Evolutionary conservation across 495 filamentous ascomycete genomes (phyloP).

Genomic region (Clavariopsis aquatica): DNA sequence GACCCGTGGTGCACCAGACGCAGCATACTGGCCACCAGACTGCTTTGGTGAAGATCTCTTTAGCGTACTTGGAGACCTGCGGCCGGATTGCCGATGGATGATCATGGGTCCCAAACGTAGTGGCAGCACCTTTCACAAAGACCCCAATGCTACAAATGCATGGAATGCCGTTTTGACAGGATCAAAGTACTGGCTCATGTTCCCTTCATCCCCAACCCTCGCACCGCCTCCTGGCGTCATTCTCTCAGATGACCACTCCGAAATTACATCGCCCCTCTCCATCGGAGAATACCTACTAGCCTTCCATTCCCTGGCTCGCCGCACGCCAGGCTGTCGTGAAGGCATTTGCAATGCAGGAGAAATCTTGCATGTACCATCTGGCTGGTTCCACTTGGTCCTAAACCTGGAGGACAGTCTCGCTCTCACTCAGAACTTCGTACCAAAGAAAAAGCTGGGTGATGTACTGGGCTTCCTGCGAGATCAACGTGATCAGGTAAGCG

Average conservation of each 20-base stretch:
- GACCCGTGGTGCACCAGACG: constrained; percentile 46
- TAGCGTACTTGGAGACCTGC: constrained; percentile 71
- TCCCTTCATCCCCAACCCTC: constrained; percentile 64
- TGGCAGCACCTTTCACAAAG: constrained; percentile 95
- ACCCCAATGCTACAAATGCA: constrained; percentile 74
- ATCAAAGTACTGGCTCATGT: constrained; percentile 98
- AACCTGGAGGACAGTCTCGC: constrained; percentile 83
- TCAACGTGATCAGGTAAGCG: constrained; percentile 81
- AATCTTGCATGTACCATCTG: constrained; percentile 86
- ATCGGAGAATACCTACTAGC: constrained; percentile 94
- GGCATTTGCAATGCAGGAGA: constrained; percentile 86
- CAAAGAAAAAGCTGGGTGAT: constrained; percentile 68
- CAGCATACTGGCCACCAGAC: constrained; percentile 77
- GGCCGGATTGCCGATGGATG: constrained; percentile 89
- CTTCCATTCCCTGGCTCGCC: constrained; percentile 86
- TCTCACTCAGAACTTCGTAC: constrained; percentile 95
- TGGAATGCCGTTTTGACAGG: constrained; percentile 96
- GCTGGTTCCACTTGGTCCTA: constrained; percentile 97
- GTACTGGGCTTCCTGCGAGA: constrained; percentile 81
- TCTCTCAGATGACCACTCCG: constrained; percentile 87
- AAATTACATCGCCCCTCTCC: constrained; percentile 91
- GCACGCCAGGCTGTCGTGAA: constrained; percentile 76
- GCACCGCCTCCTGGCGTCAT: constrained; percentile 83
- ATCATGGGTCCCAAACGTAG: constrained; percentile 88
- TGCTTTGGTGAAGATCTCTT: constrained; percentile 93